A percentile compares a stretch with the other conserved stretches of the same genome.
These are phyloP conservation scores for Aspergillus transmontanensis DNA, from an alignment of 2,329 filamentous ascomycete genomes.

Conservation along the genomic window DNA sequence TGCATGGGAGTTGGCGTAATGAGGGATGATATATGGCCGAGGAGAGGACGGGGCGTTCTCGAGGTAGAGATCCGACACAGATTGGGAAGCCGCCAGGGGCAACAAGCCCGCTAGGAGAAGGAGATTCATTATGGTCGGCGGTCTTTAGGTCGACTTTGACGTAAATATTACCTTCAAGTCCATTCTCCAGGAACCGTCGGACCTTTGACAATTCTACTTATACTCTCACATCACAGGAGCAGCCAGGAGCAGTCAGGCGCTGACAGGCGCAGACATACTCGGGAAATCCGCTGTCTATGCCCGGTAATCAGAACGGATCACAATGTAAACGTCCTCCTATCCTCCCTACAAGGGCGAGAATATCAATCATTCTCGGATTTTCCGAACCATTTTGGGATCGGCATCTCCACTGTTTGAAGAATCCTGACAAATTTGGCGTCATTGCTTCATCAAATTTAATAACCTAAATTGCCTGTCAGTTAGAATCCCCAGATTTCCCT, in stretches of 20 bases:
- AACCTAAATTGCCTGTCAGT: background rate
- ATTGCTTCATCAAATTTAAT: background rate
- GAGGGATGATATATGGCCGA: conserved; percentile 40
- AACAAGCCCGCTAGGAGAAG: conserved; percentile 8
- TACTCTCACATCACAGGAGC: background rate
- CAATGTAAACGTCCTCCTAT: background rate
- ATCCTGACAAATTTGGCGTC: background rate
- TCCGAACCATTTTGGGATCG: conserved; percentile 2
- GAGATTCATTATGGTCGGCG: conserved; percentile 7
- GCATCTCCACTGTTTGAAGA: background rate
- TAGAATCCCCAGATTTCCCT: background rate
- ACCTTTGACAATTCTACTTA: background rate
- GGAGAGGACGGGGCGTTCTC: conserved; percentile 34
- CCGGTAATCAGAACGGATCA: background rate
- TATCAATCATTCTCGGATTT: background rate
- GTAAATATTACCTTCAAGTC: background rate
- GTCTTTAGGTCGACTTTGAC: background rate
- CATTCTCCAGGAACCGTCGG: background rate
- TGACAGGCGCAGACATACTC: background rate
- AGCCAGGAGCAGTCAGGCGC: background rate
- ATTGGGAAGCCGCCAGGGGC: conserved; percentile 7
- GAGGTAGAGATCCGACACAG: conserved; percentile 27
- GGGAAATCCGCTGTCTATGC: background rate
- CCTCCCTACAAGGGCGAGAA: background rate
- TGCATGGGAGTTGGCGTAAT: conserved; percentile 35